Conservation (phyloP, 306 rosid genomes). For the Dryas alaskensis region DNA sequence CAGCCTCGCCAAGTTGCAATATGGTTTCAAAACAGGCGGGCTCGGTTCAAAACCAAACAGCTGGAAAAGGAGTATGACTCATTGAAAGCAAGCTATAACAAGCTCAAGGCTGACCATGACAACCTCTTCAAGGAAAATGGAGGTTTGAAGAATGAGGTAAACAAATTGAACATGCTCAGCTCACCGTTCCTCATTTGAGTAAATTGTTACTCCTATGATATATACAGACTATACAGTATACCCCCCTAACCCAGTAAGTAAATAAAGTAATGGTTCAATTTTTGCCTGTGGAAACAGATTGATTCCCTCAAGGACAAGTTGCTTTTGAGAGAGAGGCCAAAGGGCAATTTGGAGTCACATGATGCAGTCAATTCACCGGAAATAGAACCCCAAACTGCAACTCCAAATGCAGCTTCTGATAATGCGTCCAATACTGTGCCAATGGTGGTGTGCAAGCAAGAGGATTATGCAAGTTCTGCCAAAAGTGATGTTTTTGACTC, state of each 20-base stretch:
- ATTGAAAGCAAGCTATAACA: conserved; percentile 55
- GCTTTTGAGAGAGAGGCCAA: conserved; percentile 32
- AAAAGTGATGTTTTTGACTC: conserved; percentile 73
- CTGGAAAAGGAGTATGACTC: conserved; percentile 67
- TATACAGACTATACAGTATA: too few species aligned
- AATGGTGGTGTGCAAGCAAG: conserved; percentile 56
- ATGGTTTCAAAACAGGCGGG: conserved; percentile 92
- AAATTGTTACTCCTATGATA: not conserved
- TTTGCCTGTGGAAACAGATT: conserved; percentile 35
- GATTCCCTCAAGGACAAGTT: conserved; percentile 55
- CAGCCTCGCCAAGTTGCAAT: conserved; percentile 94
- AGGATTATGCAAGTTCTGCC: conserved; percentile 69
- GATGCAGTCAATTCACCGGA: conserved; percentile 40
- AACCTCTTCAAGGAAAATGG: conserved; percentile 55
- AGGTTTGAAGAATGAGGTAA: conserved; percentile 61
- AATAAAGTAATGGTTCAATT: not conserved
- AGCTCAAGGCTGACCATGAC: conserved; percentile 60
- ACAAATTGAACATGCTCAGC: not conserved
- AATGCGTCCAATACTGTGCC: conserved; percentile 33
- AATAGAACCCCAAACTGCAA: conserved; percentile 35
- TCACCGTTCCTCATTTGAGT: conserved; percentile 27
- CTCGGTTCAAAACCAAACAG: conserved; percentile 73
- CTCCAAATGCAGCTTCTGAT: conserved; percentile 37
- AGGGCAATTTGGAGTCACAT: conserved; percentile 16
- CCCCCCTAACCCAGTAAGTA: too few species aligned